Evolutionary conservation across 768 basidiomycete species (phyloP).

Genomic region (Pleurotus tuber-regium): DNA sequence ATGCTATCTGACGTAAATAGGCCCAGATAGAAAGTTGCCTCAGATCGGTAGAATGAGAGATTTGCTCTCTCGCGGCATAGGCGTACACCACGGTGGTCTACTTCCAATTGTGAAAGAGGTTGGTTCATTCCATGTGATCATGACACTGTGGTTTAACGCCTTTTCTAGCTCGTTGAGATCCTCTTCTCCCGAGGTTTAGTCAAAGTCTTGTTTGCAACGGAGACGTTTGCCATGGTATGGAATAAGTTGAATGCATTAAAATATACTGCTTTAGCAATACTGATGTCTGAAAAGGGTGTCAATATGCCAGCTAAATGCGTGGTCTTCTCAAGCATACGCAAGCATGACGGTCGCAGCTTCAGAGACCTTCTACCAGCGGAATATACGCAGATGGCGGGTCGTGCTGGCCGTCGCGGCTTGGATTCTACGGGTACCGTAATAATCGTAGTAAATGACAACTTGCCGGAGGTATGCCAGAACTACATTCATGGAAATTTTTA

Average conservation of each 20-base stretch:
- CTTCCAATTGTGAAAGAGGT: slow-evolving; percentile 98
- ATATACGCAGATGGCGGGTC: slow-evolving; percentile 99
- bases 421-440: slow-evolving; percentile 96
- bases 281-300: no score
- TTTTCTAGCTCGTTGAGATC: slow-evolving; percentile 83
- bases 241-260: neutral
- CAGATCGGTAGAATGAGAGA: slow-evolving; percentile 92
- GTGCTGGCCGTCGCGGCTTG: slow-evolving; percentile 93
- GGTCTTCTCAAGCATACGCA: slow-evolving; percentile 91
- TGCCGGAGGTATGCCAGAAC: slow-evolving; percentile 71
- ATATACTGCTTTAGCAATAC: slow-evolving; percentile 11
- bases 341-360: slow-evolving; percentile 93
- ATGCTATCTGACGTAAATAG: slow-evolving; percentile 36
- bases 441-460: slow-evolving; percentile 75
- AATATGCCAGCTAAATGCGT: slow-evolving; percentile 99
- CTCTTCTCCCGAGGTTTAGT: slow-evolving; percentile 94
- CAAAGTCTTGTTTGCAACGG: slow-evolving; percentile 96
- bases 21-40: slow-evolving; percentile 87
- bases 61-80: slow-evolving; percentile 88
- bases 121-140: slow-evolving; percentile 10
- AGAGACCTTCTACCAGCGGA: slow-evolving; percentile 88
- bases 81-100: slow-evolving; percentile 95
- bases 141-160: slow-evolving; percentile 5
- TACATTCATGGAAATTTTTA: neutral
- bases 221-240: slow-evolving; percentile 98